A percentile compares a stretch with the other conserved stretches of the same genome.
Conservation (phyloP, 768 basidiomycete genomes). For the Boletus fagicola region DNA sequence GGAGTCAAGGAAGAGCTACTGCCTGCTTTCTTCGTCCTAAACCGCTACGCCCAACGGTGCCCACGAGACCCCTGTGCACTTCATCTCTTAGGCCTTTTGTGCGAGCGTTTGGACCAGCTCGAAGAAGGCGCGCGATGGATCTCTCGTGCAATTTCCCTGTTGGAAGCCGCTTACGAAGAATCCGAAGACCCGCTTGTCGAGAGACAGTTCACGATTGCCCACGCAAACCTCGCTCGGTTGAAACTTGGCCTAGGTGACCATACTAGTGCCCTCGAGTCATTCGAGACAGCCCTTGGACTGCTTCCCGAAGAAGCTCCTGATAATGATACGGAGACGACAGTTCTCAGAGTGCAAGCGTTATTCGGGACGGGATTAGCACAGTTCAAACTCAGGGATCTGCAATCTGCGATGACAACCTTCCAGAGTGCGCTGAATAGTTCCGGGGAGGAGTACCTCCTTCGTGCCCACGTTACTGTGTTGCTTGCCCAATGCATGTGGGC, state of each 20-base stretch:
- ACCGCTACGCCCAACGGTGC: conserved; percentile 66
- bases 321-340: conserved; percentile 32
- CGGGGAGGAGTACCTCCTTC: conserved; percentile 45
- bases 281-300: conserved; percentile 70
- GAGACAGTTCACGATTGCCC: conserved; percentile 74
- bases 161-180: conserved; percentile 89
- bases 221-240: conserved; percentile 77
- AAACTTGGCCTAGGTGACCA: conserved; percentile 60
- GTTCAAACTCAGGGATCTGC: conserved; percentile 61
- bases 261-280: conserved; percentile 61
- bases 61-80: conserved; percentile 72
- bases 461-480: conserved; percentile 72
- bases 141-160: conserved; percentile 57
- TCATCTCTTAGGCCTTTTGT: conserved; percentile 82
- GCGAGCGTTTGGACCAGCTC: conserved; percentile 76
- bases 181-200: conserved; percentile 80
- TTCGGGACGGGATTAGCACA: conserved; percentile 73
- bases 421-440: conserved; percentile 64
- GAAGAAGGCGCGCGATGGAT: conserved; percentile 60
- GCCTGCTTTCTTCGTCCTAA: conserved; percentile 78
- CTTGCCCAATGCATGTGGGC: conserved; percentile 88
- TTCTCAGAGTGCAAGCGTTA: conserved; percentile 59
- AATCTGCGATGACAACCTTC: conserved; percentile 61
- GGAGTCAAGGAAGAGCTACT: conserved; percentile 49
- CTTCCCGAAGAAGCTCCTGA: conserved; percentile 48